Base-by-base conservation (phyloP, 163 green algal species). In the Picocystis sp. region DNA sequence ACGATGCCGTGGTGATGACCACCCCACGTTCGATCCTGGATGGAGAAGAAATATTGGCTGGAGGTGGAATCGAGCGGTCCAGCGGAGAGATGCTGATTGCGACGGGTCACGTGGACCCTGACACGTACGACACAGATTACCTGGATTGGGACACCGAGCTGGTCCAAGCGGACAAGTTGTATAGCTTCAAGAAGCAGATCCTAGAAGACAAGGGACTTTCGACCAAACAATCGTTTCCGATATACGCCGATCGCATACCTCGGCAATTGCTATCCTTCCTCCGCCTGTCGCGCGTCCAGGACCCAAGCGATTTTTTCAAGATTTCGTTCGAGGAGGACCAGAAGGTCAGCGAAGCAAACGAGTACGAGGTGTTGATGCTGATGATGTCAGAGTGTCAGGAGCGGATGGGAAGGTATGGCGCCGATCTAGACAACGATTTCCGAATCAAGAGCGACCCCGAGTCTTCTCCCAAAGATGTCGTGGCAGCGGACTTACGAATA, bases 351-450 rank as follows among this genome's bases (percentile, higher is more conserved):
- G 71, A 79, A 49, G 72, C 83, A 63, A 96, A 96, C 66, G 88
- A 97, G 74, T 97, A 97, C 59, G 88, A 97, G 69, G 72, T 92
- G 47, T 71, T 96, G 55, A 81, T 93, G 70, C 63, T 96, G 33
- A 65, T 95, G 34, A 84, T 95, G 72, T 77, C 64, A 8, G 88
- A 97, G 49, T 82, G 77, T 55, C 67, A 81, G 0, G 81, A 93
- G 44, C 61, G 68, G 21, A 65, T 93, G 23, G 61, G 74, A 12
- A 63, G 53, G 1, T 94, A 91, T 58, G 56, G 44, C 9, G 44
- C 44, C 9, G 21, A 22, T 29, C n/a, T 55, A 10, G 52, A 55
- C 17, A 50, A 38, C 12, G 35, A 63, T 12, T 57, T 69, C 38
- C 57, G 68, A 38, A 58, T 69, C 13, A 56, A 43, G 17, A 45